These are phyloP conservation scores for Urochloa ruziziensis DNA, from an alignment of 176 grass and related monocot species.

Conservation along the genomic window DNA sequence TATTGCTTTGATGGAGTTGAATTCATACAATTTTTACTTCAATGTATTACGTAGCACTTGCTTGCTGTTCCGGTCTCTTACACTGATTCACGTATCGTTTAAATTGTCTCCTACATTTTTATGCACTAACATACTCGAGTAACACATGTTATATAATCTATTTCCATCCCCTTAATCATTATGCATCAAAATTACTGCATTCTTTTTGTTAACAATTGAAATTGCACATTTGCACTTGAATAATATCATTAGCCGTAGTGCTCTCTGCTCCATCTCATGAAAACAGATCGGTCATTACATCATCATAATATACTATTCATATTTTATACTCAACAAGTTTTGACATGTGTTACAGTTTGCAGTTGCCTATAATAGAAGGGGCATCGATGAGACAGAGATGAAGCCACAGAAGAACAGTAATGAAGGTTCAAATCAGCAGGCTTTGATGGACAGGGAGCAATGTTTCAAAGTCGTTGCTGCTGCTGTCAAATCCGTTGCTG, in stretches of 20 bases:
- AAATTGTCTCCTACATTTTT: constrained; percentile 7
- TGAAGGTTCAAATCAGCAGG: constrained; percentile 35
- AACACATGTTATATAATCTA: background rate
- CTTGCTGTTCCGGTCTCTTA: constrained; percentile 3
- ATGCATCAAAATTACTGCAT: background rate
- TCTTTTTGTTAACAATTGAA: background rate
- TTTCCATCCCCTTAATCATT: background rate
- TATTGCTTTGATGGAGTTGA: background rate
- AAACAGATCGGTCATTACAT: constrained; percentile 4
- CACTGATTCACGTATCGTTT: background rate
- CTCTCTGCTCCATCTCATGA: background rate
- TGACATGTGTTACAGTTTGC: constrained; percentile 65
- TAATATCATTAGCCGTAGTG: background rate
- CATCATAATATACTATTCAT: background rate
- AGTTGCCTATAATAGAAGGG: constrained; percentile 93
- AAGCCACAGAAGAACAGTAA: constrained; percentile 52
- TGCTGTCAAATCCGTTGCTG: constrained; percentile 65
- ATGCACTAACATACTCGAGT: background rate
- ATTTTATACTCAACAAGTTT: constrained; percentile 22
- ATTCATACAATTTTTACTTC: background rate
- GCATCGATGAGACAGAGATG: constrained; percentile 64
- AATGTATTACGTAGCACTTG: background rate
- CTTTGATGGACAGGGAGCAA: constrained; percentile 69
- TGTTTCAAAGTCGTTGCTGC: constrained; percentile 87
- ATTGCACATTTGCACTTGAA: constrained; percentile 5